These are phyloP conservation scores for Herpomyces periplanetae DNA, from an alignment of 2,329 filamentous ascomycete genomes.

Conservation along the genomic window DNA sequence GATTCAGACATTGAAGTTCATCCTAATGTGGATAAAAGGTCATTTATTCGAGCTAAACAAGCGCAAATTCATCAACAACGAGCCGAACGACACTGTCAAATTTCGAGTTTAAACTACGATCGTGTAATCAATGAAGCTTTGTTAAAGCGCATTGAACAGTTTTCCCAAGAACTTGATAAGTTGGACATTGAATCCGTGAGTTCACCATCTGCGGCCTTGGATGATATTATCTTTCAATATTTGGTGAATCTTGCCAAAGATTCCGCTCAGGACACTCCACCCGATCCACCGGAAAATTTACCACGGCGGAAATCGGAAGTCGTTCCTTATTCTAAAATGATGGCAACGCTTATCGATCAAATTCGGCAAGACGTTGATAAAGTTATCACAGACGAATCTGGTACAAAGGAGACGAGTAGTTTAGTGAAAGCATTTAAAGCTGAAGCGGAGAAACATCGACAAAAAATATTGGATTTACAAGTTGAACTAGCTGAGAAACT, in stretches of 20 bases:
- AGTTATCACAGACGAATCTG: conserved; percentile 17
- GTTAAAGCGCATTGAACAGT: conserved; percentile 35
- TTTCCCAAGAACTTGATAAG: conserved; percentile 31
- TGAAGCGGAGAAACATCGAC: conserved; percentile 33
- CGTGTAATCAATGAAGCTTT: conserved; percentile 69
- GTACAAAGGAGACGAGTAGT: conserved; percentile 26
- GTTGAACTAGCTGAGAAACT: conserved; percentile 31
- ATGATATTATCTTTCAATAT: conserved; percentile 51
- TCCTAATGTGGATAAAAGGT: conserved; percentile 90
- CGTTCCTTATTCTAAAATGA: conserved; percentile 79
- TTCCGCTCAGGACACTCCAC: conserved; percentile 29
- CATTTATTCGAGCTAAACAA: conserved; percentile 93
- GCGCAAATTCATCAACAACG: conserved; percentile 80
- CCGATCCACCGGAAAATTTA: conserved; percentile 38
- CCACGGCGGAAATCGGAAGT: conserved; percentile 31
- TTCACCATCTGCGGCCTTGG: conserved; percentile 19
- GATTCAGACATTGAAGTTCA: conserved; percentile 95
- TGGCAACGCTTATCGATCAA: conserved; percentile 75
- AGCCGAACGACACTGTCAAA: conserved; percentile 44
- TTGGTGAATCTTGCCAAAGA: conserved; percentile 43
- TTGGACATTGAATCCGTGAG: conserved; percentile 22
- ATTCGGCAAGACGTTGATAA: conserved; percentile 57
- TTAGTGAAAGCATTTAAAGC: conserved; percentile 41
- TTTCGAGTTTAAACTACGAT: conserved; percentile 69
- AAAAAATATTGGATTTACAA: conserved; percentile 39